A percentile compares a stretch with the other conserved stretches of the same genome.
phyloP scores from a whole-genome alignment of 257 asterid genomes.

The Dorcoceras hygrometricum region DNA sequence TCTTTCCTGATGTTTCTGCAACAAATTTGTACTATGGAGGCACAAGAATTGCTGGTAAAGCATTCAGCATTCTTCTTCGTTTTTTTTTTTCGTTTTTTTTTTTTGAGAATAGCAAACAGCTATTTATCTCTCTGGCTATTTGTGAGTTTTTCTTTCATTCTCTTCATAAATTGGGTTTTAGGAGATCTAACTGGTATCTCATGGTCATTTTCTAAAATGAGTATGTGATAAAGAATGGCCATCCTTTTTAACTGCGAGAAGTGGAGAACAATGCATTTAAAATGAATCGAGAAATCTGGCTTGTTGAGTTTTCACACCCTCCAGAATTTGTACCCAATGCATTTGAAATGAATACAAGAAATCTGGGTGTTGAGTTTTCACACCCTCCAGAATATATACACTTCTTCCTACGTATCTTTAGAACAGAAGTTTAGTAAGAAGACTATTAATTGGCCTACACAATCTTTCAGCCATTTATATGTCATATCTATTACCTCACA shows the following conservation, averaged over 20 bases:
- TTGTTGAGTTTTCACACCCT: too few relatives aligned
- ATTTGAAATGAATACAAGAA: not conserved
- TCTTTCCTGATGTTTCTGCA: constrained; percentile 74
- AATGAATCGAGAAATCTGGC: not conserved
- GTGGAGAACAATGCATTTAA: not conserved
- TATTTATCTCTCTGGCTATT: constrained; percentile 2
- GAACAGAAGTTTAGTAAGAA: too few relatives aligned
- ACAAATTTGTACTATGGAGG: constrained; percentile 95
- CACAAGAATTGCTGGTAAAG: constrained; percentile 71
- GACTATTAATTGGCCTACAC: too few relatives aligned
- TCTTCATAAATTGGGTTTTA: constrained; percentile 2
- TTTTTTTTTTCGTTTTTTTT: too few relatives aligned
- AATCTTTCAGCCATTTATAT: not conserved
- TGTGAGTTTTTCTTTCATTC: constrained; percentile 4
- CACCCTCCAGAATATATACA: too few relatives aligned
- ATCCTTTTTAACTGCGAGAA: not conserved
- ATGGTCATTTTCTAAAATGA: constrained; percentile 3
- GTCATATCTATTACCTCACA: not conserved
- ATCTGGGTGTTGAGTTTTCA: not conserved
- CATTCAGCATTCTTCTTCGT: too few relatives aligned
- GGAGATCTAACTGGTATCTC: not conserved
- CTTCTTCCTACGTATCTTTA: too few relatives aligned
- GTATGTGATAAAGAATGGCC: not conserved
- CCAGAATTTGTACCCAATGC: not conserved
- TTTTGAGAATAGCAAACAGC: too few relatives aligned